Base-by-base conservation (phyloP, 169 alveolate species). In the Plasmodium ovale region DNA sequence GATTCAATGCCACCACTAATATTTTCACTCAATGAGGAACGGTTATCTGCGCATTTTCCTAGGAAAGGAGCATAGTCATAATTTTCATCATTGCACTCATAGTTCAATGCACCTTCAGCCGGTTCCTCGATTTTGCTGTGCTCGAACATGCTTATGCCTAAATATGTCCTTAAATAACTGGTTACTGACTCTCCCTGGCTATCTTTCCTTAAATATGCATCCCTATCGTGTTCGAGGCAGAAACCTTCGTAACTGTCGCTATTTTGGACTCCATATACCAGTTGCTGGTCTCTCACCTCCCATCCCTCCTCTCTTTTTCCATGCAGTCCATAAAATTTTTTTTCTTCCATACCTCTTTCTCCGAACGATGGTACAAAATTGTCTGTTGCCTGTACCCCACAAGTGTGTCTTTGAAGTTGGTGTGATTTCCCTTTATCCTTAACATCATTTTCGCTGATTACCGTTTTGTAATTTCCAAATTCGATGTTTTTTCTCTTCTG, bases 401-500 rank as follows among this genome's bases (percentile, higher is more conserved):
- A 42, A 68, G 7, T 42, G 27, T 5, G 12, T 21, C 59, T 42
- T 23, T 47, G 12, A 12, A 42, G 37, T 21, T 3, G 19, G 37
- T 35, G 5, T 21, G 60, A 37, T 14, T 16, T 37, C 23, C 19
- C 44, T 68, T 44, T 68, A 27, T 44, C 44, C 6, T 21, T 14
- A 39, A 23, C 7, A 68, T 68, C 4, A 14, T 25, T 42, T 44
- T 6, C 44, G 21, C n/a, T 21, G 10, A 42, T 68, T 47, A 68
- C 9, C 12, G 19, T 44, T 68, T 68, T 42, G 23, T 21, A 16
- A 16, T 68, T 56, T 21, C 53, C 44, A 0, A 62, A 21, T 35
- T 77, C 65, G 14, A 51, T 49, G 27, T 67, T 62, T 19, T 29
- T 37, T 49, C 71, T 72, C 54, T 64, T 77, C 47, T 62, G 62